Evolutionary conservation across 305 asterid species (phyloP), one percentile per base, ranked within the genome.

Genomic region (Rubia peregrina): DNA sequence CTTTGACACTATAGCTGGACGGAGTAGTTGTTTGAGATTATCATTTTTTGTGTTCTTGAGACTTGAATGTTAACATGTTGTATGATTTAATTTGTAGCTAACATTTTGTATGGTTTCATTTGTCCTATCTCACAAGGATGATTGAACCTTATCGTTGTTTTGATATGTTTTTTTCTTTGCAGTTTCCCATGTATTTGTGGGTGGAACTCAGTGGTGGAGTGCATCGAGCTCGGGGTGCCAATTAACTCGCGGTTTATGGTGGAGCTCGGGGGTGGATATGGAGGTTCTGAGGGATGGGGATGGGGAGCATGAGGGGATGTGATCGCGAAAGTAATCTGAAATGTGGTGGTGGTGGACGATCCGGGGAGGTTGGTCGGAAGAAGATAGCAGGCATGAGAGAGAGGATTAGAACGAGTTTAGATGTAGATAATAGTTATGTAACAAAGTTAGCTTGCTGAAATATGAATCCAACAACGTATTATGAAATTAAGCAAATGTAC

Each of bases 101-200:
- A 38, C 41, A 38, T 38, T 0, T 38, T 38, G 7, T 38, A 38
- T 38, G 41, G 41, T 38, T 38, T 38, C 41, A 38, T 38, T 38
- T 38, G 41, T 38, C 41, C 41, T 38, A 0, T 38, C 41, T 38
- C 41, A 38, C 41, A 5, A 38, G 41, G 41, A 38, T 6, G 7
- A 38, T 38, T 0, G 5, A 38, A 38, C 41, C 0, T 5, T 3
- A 6, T 38, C 0, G 41, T 6, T 38, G 41, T 38, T 38, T 38
- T 38, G 41, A 7, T 38, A 38, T 38, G 41, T 38, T 79, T 2
- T 87, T 38, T 38, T 38, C 7, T 0, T 6, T 38, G 86, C 0
- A 88, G 85, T 5, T 86, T 80, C n/a, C 73, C 82, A 56, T 80
- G 85, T 30, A 88, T 84, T 6, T 86, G 88, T 11, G 88, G 90